phyloP scores from a whole-genome alignment of 2,329 filamentous ascomycete genomes.

The Pseudocercospora eumusae region DNA sequence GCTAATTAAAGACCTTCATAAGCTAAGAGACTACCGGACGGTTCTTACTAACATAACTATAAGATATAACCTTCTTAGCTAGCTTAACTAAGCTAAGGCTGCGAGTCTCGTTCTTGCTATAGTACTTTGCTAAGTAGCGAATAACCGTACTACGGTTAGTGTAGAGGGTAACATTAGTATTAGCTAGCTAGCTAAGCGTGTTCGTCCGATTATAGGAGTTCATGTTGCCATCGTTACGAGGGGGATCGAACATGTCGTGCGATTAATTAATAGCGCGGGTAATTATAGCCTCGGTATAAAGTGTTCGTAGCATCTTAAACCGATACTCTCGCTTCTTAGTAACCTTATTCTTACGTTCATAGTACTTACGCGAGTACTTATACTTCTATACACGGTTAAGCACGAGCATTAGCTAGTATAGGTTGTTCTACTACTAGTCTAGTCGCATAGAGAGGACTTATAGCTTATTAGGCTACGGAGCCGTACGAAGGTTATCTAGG shows the following conservation, averaged over 20 bases:
- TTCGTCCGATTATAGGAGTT: background rate
- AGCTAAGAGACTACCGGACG: background rate
- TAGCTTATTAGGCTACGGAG: background rate
- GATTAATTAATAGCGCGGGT: background rate
- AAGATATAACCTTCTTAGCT: background rate
- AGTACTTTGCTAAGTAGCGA: background rate
- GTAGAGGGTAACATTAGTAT: background rate
- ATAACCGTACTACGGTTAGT: background rate
- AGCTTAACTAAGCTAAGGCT: conserved; percentile 1
- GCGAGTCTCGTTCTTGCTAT: background rate
- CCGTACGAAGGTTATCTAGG: background rate
- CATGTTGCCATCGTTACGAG: background rate
- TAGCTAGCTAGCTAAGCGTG: background rate
- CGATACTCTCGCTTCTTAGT: background rate
- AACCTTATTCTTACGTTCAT: background rate
- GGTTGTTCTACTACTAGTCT: background rate
- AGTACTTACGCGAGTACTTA: background rate
- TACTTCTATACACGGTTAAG: background rate
- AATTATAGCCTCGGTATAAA: background rate
- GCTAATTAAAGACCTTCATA: background rate
- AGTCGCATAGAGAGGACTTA: background rate
- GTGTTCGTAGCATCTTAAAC: background rate
- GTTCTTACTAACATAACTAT: background rate
- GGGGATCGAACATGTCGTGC: background rate
- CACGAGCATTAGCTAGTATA: background rate